These are phyloP conservation scores for Apostasia ramifera DNA, from an alignment of 106 monocot species.

Conservation along the genomic window DNA sequence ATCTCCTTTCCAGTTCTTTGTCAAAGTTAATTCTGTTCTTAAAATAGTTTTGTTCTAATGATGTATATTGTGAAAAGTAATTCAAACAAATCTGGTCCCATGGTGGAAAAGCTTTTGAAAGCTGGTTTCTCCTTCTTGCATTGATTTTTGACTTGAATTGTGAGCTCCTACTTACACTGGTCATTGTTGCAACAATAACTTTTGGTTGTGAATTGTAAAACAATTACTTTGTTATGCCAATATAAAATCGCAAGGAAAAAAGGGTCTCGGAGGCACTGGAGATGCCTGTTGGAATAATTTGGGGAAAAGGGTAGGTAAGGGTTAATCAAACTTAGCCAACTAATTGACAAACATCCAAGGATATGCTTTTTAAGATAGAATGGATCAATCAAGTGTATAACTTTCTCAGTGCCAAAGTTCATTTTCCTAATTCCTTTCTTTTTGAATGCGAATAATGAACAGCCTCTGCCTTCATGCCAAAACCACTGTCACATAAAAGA, in stretches of 20 bases:
- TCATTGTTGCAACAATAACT: too few species aligned
- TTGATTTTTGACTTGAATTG: neutral
- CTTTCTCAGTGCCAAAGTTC: neutral
- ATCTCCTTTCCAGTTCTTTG: neutral
- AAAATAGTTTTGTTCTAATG: neutral
- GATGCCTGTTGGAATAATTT: too few species aligned
- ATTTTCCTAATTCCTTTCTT: neutral
- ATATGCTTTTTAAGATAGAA: too few species aligned
- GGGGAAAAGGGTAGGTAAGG: too few species aligned
- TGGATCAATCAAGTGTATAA: neutral
- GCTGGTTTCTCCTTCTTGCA: neutral
- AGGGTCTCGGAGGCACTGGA: too few species aligned
- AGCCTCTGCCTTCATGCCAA: neutral
- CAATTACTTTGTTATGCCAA: too few species aligned
- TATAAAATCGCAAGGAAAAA: too few species aligned
- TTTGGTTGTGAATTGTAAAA: too few species aligned
- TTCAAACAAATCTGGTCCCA: neutral
- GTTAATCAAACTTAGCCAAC: too few species aligned
- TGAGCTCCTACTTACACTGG: too few species aligned
- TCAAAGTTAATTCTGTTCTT: neutral
- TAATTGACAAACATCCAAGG: too few species aligned
- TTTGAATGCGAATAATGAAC: neutral
- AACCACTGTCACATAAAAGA: neutral
- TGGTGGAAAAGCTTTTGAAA: neutral
- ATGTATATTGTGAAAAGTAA: neutral